Percentiles rank a stretch among this genome's conserved stretches.
phyloP scores from a whole-genome alignment of 768 basidiomycete genomes.

The Auricularia auricula-judae region DNA sequence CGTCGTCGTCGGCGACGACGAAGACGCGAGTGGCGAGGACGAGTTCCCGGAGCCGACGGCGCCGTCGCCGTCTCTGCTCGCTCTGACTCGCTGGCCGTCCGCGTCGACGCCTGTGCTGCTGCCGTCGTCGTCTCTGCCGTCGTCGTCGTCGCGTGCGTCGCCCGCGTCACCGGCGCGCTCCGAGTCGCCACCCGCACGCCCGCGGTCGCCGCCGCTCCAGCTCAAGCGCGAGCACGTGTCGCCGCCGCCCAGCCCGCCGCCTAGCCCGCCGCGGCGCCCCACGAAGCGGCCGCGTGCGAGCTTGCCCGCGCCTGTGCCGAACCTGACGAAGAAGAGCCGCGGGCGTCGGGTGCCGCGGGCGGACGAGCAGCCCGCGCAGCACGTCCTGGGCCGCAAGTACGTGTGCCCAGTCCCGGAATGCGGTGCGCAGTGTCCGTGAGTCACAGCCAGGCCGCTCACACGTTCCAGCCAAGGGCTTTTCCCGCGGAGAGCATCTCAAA shows the following conservation, averaged over 20 bases:
- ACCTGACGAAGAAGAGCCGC: constrained; percentile 70
- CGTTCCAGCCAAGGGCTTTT: neutral
- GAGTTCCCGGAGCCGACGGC: neutral
- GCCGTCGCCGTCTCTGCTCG: neutral
- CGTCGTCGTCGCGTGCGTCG: too few relatives aligned
- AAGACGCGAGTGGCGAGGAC: too few relatives aligned
- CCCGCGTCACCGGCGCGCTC: too few relatives aligned
- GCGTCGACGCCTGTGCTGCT: too few relatives aligned
- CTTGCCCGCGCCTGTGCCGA: constrained; percentile 57
- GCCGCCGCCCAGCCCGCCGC: too few relatives aligned
- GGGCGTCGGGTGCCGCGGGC: constrained; percentile 54
- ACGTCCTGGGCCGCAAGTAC: neutral
- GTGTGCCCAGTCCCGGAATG: neutral
- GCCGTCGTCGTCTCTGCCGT: too few relatives aligned
- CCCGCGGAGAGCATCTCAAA: neutral
- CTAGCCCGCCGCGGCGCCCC: neutral
- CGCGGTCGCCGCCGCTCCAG: neutral
- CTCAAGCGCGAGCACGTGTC: neutral
- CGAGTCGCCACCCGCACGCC: too few relatives aligned
- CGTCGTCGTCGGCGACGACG: neutral
- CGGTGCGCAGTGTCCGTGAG: neutral
- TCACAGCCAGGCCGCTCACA: neutral
- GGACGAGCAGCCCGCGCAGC: neutral
- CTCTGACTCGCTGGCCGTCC: too few relatives aligned
- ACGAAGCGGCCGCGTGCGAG: neutral